Conservation (phyloP, 2,329 filamentous ascomycete species). For the Zymoseptoria passerinii region DNA sequence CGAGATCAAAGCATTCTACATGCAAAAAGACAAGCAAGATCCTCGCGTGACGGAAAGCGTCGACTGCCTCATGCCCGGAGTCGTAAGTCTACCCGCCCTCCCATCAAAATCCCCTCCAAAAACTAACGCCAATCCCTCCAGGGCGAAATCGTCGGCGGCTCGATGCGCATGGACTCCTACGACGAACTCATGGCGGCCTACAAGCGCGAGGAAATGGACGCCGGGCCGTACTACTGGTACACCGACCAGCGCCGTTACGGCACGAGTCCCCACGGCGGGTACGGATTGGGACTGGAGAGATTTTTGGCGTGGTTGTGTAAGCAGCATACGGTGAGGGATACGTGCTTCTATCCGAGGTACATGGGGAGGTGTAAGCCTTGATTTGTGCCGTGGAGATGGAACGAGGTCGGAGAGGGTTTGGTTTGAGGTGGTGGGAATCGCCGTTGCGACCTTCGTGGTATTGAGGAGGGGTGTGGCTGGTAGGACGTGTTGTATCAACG, state of each 20-base stretch:
- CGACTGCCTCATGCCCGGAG: constrained; percentile 80
- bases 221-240: constrained; percentile 94
- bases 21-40: constrained; percentile 79
- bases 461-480: too few species aligned
- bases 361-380: constrained; percentile 73
- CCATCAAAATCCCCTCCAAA: neutral
- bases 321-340: constrained; percentile 57
- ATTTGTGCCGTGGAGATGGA: neutral
- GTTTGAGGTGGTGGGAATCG: neutral
- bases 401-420: too few species aligned
- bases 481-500: too few species aligned
- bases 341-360: constrained; percentile 70
- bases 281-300: constrained; percentile 84
- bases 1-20: constrained; percentile 99
- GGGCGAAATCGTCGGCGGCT: constrained; percentile 52
- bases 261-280: constrained; percentile 83
- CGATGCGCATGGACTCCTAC: constrained; percentile 90
- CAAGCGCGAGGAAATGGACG: constrained; percentile 74
- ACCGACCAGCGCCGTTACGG: constrained; percentile 74
- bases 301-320: constrained; percentile 61
- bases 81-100: constrained; percentile 34
- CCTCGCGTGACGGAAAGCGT: constrained; percentile 84
- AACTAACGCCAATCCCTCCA: neutral
- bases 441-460: neutral
- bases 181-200: constrained; percentile 86